Conservation (phyloP, 2,329 filamentous ascomycete species). For the Ceratocystis cacaofunesta region DNA sequence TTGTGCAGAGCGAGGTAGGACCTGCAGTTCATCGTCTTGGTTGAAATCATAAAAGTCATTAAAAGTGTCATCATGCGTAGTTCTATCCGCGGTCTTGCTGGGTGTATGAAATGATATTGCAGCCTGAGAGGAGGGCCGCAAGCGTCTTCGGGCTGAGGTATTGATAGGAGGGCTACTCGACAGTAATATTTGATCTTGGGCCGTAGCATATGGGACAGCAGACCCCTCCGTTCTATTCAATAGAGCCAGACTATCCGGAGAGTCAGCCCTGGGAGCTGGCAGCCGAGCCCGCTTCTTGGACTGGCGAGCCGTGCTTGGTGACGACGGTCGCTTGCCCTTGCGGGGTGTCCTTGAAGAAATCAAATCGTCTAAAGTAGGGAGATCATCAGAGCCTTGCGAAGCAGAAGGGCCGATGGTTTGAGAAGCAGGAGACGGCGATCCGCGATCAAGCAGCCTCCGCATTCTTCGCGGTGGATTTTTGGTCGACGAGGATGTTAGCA, state of each 20-base stretch:
- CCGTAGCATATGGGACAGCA: neutral
- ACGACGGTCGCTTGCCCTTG: constrained; percentile 10
- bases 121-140: constrained; percentile 9
- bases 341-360: neutral
- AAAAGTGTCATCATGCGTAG: constrained; percentile 14
- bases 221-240: neutral
- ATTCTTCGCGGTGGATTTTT: neutral
- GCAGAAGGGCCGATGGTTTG: neutral
- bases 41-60: constrained; percentile 18
- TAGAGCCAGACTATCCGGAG: constrained; percentile 8
- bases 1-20: neutral
- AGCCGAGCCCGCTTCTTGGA: constrained; percentile 8
- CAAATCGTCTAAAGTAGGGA: constrained; percentile 12
- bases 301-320: constrained; percentile 7
- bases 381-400: constrained; percentile 15
- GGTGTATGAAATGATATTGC: neutral
- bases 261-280: neutral
- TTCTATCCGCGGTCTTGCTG: neutral
- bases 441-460: neutral
- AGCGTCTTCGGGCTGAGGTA: neutral
- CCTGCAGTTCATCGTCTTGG: neutral
- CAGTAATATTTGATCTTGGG: neutral
- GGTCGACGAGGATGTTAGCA: constrained; percentile 12
- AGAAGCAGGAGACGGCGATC: neutral
- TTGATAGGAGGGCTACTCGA: constrained; percentile 15